Conservation (phyloP, 2,329 filamentous ascomycete genomes). For the Verticillium dahliae region DNA sequence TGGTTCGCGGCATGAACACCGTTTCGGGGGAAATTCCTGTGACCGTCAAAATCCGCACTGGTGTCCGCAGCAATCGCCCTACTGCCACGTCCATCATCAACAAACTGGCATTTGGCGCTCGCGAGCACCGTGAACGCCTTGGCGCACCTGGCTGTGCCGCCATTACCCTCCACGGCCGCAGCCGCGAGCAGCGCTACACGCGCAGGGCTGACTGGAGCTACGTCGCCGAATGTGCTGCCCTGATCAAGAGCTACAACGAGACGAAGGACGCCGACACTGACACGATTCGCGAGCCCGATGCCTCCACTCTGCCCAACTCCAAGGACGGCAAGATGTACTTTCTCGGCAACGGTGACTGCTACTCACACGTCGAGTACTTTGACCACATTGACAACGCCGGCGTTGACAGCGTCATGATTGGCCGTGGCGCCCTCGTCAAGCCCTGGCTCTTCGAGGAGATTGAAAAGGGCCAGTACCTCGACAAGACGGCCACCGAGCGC, state of each 20-base stretch:
- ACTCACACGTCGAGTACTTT: conserved; percentile 84
- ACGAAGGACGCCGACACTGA: conserved; percentile 62
- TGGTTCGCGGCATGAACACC: conserved; percentile 90
- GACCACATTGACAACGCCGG: conserved; percentile 67
- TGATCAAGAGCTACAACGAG: conserved; percentile 74
- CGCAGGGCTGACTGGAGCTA: conserved; percentile 91
- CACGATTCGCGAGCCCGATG: conserved; percentile 71
- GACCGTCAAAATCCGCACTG: conserved; percentile 90
- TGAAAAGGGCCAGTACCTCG: conserved; percentile 81
- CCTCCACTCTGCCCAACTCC: conserved; percentile 61
- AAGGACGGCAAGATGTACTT: conserved; percentile 74
- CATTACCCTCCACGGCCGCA: conserved; percentile 91
- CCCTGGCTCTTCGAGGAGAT: conserved; percentile 99
- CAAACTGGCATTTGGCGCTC: conserved; percentile 72
- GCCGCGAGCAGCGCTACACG: conserved; percentile 90
- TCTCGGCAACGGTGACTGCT: conserved; percentile 93
- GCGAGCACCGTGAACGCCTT: conserved; percentile 61
- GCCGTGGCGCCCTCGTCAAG: conserved; percentile 92
- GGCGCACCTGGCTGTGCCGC: conserved; percentile 84
- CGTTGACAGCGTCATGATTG: conserved; percentile 95
- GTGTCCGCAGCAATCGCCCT: conserved; percentile 72
- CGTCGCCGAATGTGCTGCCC: conserved; percentile 79
- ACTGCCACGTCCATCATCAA: conserved; percentile 78
- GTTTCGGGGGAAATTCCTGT: conserved; percentile 88
- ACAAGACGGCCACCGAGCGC: conserved; percentile 87